Conservation (phyloP, 228 moss, liverwort and hornwort species). For the Sphagnum magellanicum region DNA sequence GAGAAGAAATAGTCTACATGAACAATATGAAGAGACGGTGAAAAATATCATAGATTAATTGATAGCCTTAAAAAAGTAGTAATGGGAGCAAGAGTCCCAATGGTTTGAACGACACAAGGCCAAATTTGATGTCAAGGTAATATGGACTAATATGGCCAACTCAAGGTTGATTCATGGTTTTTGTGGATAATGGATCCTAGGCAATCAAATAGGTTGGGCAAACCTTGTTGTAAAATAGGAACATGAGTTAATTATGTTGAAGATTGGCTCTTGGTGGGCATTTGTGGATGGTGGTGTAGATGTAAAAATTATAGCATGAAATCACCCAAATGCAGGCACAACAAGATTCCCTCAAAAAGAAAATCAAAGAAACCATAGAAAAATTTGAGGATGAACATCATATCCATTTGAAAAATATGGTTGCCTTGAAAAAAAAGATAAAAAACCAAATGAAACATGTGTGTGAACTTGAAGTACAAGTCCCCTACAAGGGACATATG, state of each 20-base stretch:
- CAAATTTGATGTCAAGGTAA: conserved; percentile 66
- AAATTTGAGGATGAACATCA: conserved; percentile 71
- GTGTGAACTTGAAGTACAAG: conserved; percentile 44
- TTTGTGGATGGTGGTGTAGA: conserved; percentile 16
- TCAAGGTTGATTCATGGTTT: not conserved
- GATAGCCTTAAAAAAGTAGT: conserved; percentile 68
- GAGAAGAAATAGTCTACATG: conserved; percentile 60
- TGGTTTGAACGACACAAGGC: conserved; percentile 71
- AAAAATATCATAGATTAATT: conserved; percentile 71
- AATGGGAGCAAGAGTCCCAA: conserved; percentile 79
- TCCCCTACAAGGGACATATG: not conserved
- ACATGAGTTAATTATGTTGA: not conserved
- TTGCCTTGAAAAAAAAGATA: conserved; percentile 40
- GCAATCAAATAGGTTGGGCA: not conserved
- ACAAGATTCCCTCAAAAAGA: conserved; percentile 63
- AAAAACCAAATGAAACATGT: conserved; percentile 56
- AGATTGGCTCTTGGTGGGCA: not conserved
- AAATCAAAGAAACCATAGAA: conserved; percentile 68
- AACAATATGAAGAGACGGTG: conserved; percentile 82
- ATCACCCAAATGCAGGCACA: conserved; percentile 68
- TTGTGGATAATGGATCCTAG: not conserved
- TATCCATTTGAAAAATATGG: conserved; percentile 60
- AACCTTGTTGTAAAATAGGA: not conserved
- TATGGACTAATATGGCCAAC: not conserved
- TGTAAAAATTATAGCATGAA: conserved; percentile 66